Evolutionary conservation across 176 grass and related monocot species (phyloP).

Genomic region (Oryza brachyantha): DNA sequence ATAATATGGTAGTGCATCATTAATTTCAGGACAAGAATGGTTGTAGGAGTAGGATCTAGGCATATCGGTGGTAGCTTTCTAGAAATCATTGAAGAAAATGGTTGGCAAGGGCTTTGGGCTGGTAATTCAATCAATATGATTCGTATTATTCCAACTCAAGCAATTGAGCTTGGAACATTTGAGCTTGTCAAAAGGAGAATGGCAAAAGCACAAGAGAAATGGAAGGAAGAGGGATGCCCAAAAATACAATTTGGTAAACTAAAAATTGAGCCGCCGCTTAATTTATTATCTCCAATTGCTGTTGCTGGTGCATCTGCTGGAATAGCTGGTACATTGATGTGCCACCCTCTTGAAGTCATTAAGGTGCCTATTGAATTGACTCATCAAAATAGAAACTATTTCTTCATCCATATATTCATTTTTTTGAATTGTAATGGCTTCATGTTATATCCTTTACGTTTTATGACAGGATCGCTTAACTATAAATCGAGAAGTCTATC

Average conservation of each 20-base stretch:
- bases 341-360: slow-evolving; percentile 90
- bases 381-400: background rate
- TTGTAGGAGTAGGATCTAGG: slow-evolving; percentile 83
- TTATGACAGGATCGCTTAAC: slow-evolving; percentile 75
- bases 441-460: background rate
- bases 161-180: slow-evolving; percentile 70
- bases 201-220: slow-evolving; percentile 47
- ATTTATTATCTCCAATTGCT: slow-evolving; percentile 58
- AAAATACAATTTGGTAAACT: slow-evolving; percentile 53
- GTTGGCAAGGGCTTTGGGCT: slow-evolving; percentile 84
- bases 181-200: slow-evolving; percentile 72
- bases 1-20: slow-evolving; percentile 7
- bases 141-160: slow-evolving; percentile 71
- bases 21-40: slow-evolving; percentile 76
- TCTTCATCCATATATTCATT: background rate
- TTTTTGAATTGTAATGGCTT: slow-evolving; percentile 5
- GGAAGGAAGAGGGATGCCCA: slow-evolving; percentile 55
- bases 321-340: slow-evolving; percentile 60
- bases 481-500: slow-evolving; percentile 52
- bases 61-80: slow-evolving; percentile 58
- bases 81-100: slow-evolving; percentile 65
- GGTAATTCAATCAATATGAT: slow-evolving; percentile 85
- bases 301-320: slow-evolving; percentile 72
- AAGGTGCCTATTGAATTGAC: slow-evolving; percentile 48
- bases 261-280: slow-evolving; percentile 52